Evolutionary conservation across 2,329 filamentous ascomycete species (phyloP).

Genomic region (Colletotrichum incanum): DNA sequence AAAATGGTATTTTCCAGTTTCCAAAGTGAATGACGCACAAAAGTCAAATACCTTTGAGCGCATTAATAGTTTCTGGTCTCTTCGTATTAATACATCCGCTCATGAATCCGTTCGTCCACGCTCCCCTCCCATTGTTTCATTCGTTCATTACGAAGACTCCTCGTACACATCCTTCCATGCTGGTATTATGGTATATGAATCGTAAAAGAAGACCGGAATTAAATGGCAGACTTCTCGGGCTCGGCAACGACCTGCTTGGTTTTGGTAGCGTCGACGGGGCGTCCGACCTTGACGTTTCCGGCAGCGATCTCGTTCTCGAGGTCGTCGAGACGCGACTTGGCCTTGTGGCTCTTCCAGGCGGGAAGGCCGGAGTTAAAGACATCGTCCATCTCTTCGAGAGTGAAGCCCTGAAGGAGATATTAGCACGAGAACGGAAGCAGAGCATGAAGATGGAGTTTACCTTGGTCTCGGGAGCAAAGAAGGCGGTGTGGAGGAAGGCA

Average conservation of each 20-base stretch:
- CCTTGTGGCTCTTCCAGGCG: slow-evolving; percentile 69
- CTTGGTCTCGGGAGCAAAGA: slow-evolving; percentile 76
- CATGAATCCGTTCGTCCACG: not conserved
- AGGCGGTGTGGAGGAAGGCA: slow-evolving; percentile 78
- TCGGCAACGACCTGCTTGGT: not conserved
- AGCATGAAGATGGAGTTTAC: not conserved
- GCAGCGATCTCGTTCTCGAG: slow-evolving; percentile 65
- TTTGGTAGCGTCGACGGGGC: not conserved
- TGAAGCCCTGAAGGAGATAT: slow-evolving; percentile 65
- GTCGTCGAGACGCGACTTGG: slow-evolving; percentile 62
- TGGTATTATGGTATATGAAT: not conserved
- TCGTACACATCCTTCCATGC: too few species aligned
- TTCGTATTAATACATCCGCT: not conserved
- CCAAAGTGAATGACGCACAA: not conserved
- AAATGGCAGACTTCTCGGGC: slow-evolving; percentile 31
- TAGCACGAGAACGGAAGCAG: not conserved
- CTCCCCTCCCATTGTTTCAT: not conserved
- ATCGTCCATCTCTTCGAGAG: slow-evolving; percentile 83
- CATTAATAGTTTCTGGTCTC: not conserved
- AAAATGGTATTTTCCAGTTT: not conserved
- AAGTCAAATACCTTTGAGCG: not conserved
- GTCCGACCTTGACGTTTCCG: slow-evolving; percentile 58
- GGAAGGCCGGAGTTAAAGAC: slow-evolving; percentile 76
- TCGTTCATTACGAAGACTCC: not conserved
- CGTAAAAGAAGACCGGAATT: not conserved